Evolutionary conservation across 2,329 filamentous ascomycete genomes (phyloP), one percentile per base, ranked within the genome.

Genomic region (Huntiella decipiens): DNA sequence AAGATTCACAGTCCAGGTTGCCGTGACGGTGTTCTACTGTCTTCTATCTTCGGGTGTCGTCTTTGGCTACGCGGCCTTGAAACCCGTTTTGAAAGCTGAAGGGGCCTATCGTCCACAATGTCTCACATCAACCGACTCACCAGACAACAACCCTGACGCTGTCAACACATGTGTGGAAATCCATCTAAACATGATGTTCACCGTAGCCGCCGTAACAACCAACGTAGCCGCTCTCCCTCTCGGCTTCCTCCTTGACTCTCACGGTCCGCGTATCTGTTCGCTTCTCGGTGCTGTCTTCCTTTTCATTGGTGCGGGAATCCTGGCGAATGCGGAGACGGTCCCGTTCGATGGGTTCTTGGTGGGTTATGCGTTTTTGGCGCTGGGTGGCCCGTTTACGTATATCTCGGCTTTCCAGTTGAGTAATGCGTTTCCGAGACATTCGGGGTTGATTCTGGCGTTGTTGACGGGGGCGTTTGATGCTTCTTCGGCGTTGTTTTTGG

Each of bases 171-270:
- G 60, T 57, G 62, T 67, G 48, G 73, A 74, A 55, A 73, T 77
- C 45, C 69, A 68, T 49, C 70, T 94, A 47, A 94, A 94, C 59
- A 66, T 94, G 53, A 93, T 93, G 82, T 94, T 94, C 66, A 92
- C 85, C 4, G 72, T 86, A 36, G 86, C 86, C 10, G 86, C 85
- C 11, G 85, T 93, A 7, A 81, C 74, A 5, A 92, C 86, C 35
- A 94, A 94, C 55, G 80, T 93, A 10, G 83, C 77, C 36, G 86
- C 87, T 10, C 68, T 94, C 5, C 83, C 86, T 2, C 77, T 93
- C 8, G 87, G 87, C 39, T 82, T 83, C 2, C 79, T 93, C 38
- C 71, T 94, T 16, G 87, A 94, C 61, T 70, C 76, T 51, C 87
- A 74, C 56, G 87, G 87, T 1, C 87, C 87, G 11, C 73, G 81